Evolutionary conservation across 176 grass and related monocot genomes (phyloP).

Genomic region (Tillandsia leiboldiana): DNA sequence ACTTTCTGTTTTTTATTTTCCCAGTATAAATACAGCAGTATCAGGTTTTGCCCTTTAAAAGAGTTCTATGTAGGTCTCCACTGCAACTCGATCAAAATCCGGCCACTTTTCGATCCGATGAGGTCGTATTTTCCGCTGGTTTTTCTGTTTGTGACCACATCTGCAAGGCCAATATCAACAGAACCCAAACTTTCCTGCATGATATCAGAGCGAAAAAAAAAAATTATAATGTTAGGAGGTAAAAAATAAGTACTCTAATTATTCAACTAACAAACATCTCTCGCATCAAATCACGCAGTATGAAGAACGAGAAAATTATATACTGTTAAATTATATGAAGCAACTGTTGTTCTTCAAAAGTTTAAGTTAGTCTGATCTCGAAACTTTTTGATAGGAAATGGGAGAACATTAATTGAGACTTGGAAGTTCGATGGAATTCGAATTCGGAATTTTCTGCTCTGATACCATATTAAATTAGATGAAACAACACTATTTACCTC

Average conservation of each 20-base stretch:
- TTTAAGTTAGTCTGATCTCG: too few relatives aligned
- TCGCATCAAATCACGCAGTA: not conserved
- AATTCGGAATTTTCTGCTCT: too few relatives aligned
- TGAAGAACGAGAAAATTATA: too few relatives aligned
- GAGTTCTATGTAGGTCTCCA: not conserved
- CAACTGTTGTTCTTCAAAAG: too few relatives aligned
- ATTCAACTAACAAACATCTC: conserved; percentile 10
- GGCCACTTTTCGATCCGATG: not conserved
- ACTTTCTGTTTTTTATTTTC: too few relatives aligned
- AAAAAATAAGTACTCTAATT: not conserved
- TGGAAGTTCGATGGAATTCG: too few relatives aligned
- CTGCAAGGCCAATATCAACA: conserved; percentile 12
- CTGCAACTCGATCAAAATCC: not conserved
- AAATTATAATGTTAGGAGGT: not conserved
- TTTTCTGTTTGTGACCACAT: conserved; percentile 1
- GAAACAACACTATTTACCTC: not conserved
- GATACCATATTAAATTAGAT: too few relatives aligned
- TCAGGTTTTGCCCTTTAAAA: too few relatives aligned
- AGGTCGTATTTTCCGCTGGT: not conserved
- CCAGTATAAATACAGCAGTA: too few relatives aligned
- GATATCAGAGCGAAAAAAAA: not conserved
- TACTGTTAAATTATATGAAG: not conserved
- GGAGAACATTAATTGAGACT: too few relatives aligned
- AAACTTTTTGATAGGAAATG: too few relatives aligned
- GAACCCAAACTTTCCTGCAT: conserved; percentile 24